Evolutionary conservation across 768 basidiomycete genomes (phyloP), one percentile per base, ranked within the genome.

Genomic region (Tremella fuciformis): DNA sequence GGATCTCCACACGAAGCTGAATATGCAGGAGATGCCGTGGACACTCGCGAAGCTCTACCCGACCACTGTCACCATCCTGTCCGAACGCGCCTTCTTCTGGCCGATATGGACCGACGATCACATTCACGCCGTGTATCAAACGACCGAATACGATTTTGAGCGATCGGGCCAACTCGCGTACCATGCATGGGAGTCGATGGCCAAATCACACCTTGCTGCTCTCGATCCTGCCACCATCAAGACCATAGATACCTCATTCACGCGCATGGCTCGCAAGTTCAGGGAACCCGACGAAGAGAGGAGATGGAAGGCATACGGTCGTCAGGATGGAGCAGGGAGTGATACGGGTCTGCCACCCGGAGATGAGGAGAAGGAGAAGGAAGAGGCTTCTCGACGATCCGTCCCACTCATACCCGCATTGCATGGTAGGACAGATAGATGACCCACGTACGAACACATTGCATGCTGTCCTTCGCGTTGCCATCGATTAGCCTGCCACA

Each of bases 31-130:
- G 38, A 65, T 73, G 58, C 71, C 71, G 11, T 73, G 71, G 77
- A 61, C 62, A 8, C 60, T 79, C 3, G 77, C 78, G 0, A 69
- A 70, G 19, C 56, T 70, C 18, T 69, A 74, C 50, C 78, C 78
- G 9, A 69, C 63, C 2, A 69, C 71, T 39, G 50, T 79, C 26
- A 78, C 77, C 8, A 73, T 79, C 9, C 62, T 79, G 18, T 76
- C 76, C 40, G 73, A 77, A 50, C 66, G 74, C 29, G 72, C 76
- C 0, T 77, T 78, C 62, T 78, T 78, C 62, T 78, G 78, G 78
- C 78, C 78, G 0, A 51, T 77, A 15, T 78, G 78, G 78, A 70
- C 59, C 11, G 65, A 62, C 19, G 66, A 74, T 57, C 66, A 69
- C 47, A 67, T 73, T 19, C 57, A 57, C 16, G 56, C 69, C 19